A percentile compares a stretch with the other conserved stretches of the same genome.
Evolutionary conservation across 257 asterid species (phyloP).

Genomic region (Paulownia fortunei): DNA sequence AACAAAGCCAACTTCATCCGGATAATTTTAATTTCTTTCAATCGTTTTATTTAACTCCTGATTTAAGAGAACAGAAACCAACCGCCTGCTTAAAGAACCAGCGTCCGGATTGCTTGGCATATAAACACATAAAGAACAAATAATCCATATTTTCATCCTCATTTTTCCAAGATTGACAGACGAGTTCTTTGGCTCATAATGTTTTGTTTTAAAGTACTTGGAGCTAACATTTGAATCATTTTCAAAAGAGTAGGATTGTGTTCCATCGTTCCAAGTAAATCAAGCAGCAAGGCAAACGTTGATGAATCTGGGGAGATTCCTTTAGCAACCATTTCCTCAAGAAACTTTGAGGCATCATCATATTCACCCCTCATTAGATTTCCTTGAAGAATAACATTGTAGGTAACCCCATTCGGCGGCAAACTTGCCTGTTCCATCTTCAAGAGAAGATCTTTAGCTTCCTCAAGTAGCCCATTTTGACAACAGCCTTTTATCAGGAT

Average conservation of each 20-base stretch:
- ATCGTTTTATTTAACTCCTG: too few species aligned
- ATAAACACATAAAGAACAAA: too few species aligned
- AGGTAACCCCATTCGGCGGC: constrained; percentile 19
- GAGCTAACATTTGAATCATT: background rate
- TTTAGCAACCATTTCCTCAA: constrained; percentile 28
- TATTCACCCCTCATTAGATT: constrained; percentile 17
- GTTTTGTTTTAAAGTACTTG: background rate
- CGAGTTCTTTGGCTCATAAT: background rate
- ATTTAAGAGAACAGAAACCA: too few species aligned
- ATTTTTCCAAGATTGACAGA: too few species aligned
- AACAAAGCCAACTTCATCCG: too few species aligned
- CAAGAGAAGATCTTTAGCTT: constrained; percentile 37
- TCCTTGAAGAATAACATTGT: constrained; percentile 35
- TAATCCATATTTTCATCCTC: too few species aligned
- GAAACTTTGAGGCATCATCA: constrained; percentile 26
- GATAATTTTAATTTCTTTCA: too few species aligned
- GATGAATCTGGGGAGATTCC: constrained; percentile 20
- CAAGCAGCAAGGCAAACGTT: constrained; percentile 14
- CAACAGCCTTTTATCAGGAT: constrained; percentile 36
- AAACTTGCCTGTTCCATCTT: constrained; percentile 27
- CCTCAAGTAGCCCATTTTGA: constrained; percentile 35
- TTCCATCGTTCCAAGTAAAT: background rate
- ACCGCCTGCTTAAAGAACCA: too few species aligned
- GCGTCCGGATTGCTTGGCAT: too few species aligned
- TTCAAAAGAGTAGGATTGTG: background rate